These are phyloP conservation scores for Xylaria sp. DNA, from an alignment of 2,329 filamentous ascomycete genomes.

Conservation along the genomic window DNA sequence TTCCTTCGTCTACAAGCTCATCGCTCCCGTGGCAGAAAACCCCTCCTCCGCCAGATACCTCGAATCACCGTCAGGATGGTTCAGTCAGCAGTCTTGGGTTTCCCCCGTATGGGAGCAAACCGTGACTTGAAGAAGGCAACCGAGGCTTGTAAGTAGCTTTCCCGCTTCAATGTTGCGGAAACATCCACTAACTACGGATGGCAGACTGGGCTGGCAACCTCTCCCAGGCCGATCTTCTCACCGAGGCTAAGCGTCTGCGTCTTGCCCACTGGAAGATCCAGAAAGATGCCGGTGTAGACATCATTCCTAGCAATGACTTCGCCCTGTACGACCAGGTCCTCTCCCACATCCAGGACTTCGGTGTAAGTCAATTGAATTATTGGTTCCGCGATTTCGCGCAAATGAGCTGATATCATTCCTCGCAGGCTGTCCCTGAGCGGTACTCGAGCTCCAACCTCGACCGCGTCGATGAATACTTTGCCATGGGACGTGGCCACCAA, in stretches of 20 bases:
- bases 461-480: constrained; percentile 95
- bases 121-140: constrained; percentile 99
- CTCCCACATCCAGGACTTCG: constrained; percentile 97
- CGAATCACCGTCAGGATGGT: constrained; percentile 56
- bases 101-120: constrained; percentile 97
- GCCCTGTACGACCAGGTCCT: constrained; percentile 98
- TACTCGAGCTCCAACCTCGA: constrained; percentile 90
- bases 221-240: constrained; percentile 85
- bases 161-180: constrained; percentile 1
- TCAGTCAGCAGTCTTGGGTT: constrained; percentile 84
- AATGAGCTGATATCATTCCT: constrained; percentile 23
- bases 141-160: constrained; percentile 71
- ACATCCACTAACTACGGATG: constrained; percentile 14
- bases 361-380: constrained; percentile 59
- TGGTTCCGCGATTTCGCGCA: not conserved
- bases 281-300: constrained; percentile 95
- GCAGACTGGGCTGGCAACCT: constrained; percentile 87
- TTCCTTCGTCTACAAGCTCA: constrained; percentile 6
- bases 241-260: constrained; percentile 95
- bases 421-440: constrained; percentile 83
- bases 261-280: constrained; percentile 99
- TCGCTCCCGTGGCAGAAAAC: constrained; percentile 25
- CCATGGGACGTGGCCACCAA: constrained; percentile 98
- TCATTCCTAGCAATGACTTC: constrained; percentile 99
- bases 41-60: constrained; percentile 24